These are phyloP conservation scores for Aspergillus glaucus DNA, from an alignment of 2,329 filamentous ascomycete species.

Conservation along the genomic window DNA sequence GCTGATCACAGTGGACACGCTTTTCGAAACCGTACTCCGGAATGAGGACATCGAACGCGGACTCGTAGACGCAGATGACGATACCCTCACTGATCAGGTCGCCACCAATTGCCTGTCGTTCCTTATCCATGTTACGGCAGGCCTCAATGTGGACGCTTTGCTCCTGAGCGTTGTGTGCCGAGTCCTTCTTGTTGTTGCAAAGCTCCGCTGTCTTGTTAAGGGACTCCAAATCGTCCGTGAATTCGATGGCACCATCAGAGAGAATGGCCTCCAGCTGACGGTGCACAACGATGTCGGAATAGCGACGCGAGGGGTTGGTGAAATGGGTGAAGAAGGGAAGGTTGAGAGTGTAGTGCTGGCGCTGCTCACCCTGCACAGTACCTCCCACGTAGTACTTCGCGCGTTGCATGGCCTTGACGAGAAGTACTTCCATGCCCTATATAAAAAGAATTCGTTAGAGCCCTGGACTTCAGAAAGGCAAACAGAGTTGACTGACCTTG, in stretches of 20 bases:
- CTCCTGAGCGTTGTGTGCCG: constrained; percentile 92
- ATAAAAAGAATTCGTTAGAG: constrained; percentile 9
- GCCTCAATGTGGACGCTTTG: constrained; percentile 98
- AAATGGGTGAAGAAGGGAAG: constrained; percentile 94
- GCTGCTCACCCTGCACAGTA: constrained; percentile 68
- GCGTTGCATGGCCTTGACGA: constrained; percentile 91
- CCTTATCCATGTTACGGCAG: constrained; percentile 92
- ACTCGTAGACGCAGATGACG: constrained; percentile 95
- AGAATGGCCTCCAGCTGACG: constrained; percentile 85
- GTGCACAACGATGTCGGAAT: constrained; percentile 91
- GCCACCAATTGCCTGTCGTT: constrained; percentile 75
- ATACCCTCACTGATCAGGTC: constrained; percentile 95
- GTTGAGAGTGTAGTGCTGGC: constrained; percentile 88
- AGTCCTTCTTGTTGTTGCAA: constrained; percentile 99
- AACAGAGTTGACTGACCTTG: constrained; percentile 48
- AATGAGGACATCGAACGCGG: constrained; percentile 95
- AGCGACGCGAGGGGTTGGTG: constrained; percentile 88
- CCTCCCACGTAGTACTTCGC: constrained; percentile 90
- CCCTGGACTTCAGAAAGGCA: not conserved
- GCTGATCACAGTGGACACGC: constrained; percentile 95
- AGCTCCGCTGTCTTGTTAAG: constrained; percentile 88
- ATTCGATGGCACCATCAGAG: constrained; percentile 74
- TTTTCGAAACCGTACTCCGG: constrained; percentile 99
- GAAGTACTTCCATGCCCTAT: constrained; percentile 85
- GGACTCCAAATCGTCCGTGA: constrained; percentile 79